Base-by-base conservation (phyloP, 1,139 yeast genomes). In the Yamadazyma trypodendri region DNA sequence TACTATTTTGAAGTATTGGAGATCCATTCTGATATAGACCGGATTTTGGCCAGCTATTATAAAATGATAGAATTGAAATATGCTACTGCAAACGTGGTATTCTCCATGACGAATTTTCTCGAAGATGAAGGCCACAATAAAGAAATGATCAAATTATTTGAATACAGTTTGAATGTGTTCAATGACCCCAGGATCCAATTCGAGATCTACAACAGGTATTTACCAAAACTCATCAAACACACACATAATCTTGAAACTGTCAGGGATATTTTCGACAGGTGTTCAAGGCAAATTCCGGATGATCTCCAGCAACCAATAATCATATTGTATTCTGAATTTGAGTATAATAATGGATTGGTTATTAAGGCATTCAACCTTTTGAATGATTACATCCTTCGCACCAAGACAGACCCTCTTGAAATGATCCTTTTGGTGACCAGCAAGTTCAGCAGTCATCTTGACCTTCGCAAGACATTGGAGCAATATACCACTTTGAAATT, bases 1-100 rank as follows among this genome's bases (percentile, higher is more conserved):
- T 78, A 79, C 45, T 87, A 85, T 53, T 60, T 88, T 24, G 96
- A 88, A 51, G 58, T 87, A 20, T 68, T 84, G 15, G 95, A 86
- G 56, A 75, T 86, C 16, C 64, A 75, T 31, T 73, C 77, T 5
- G 55, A 55, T 27, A 56, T 65, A 2, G 45, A 50, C 2, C 49
- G 51, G 36, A 59, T 65, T 2, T 32, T 39, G 9, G 6, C 21
- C 4, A 77, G 81, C 1, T 88, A 87, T 54, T 82, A 84, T 31
- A 65, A 72, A 32, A 65, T 81, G 40, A 72, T 89, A 30, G 72
- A 68, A 20, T 55, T 83, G 35, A 84, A 81, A 51, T 71, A 86
- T 27, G 84, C 89, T 0, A 84, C 94, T 1, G 86, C 92, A 0
- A 58, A 76, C 25, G 76, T 79, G 14, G 66, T 88, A 27, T 65